Evolutionary conservation across 805 yeast genomes (phyloP).

Genomic region (Suhomyces tanzawaensis): DNA sequence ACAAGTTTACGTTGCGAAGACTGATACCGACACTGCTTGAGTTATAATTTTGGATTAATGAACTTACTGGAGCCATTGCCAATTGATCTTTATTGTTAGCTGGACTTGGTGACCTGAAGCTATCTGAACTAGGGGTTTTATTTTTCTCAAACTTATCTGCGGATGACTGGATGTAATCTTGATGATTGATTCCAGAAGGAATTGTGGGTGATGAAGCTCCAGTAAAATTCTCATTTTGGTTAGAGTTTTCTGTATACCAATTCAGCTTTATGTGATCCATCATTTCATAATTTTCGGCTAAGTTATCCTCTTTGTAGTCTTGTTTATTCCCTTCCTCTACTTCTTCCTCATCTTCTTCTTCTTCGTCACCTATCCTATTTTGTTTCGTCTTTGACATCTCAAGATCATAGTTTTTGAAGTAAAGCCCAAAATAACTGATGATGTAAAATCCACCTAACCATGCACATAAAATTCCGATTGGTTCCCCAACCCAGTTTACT

Average conservation of each 20-base stretch:
- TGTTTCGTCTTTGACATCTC: slow-evolving; percentile 20
- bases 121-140: background rate
- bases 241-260: background rate
- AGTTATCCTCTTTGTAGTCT: background rate
- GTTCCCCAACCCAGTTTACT: slow-evolving; percentile 19
- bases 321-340: slow-evolving; percentile 5
- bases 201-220: background rate
- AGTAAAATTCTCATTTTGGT: background rate
- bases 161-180: background rate
- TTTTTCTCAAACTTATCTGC: background rate
- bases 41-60: background rate
- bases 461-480: slow-evolving; percentile 19
- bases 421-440: slow-evolving; percentile 13
- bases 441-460: slow-evolving; percentile 22
- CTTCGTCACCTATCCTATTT: slow-evolving; percentile 20
- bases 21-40: slow-evolving; percentile 1
- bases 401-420: slow-evolving; percentile 20
- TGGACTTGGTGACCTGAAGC: no score
- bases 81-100: background rate
- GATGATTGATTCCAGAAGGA: background rate
- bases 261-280: no score
- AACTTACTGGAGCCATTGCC: no score
- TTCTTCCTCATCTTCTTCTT: slow-evolving; percentile 9
- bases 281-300: background rate
- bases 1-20: slow-evolving; percentile 6